Evolutionary conservation across 495 filamentous ascomycete species (phyloP).

Genomic region (Parachaetomium inaequale): DNA sequence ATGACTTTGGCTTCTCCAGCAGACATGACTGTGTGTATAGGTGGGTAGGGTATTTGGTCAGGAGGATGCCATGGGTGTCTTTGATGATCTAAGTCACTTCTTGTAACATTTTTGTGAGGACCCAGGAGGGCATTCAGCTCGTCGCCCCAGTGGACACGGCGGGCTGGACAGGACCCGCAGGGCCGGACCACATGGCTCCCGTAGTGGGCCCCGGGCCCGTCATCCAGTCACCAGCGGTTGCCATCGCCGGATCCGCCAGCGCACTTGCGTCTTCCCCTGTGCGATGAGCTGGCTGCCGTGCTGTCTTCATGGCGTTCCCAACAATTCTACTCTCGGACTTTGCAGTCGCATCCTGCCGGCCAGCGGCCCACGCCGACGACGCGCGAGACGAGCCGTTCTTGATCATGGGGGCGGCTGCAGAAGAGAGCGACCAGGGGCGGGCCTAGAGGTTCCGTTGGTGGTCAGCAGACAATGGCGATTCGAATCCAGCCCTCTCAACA

Average conservation of each 20-base stretch:
- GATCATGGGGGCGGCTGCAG: neutral
- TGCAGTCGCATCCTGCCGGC: neutral
- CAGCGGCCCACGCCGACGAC: neutral
- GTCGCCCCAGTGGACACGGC: conserved; percentile 12
- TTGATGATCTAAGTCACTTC: neutral
- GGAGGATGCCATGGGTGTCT: neutral
- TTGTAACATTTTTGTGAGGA: neutral
- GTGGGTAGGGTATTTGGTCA: neutral
- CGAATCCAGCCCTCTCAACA: no score
- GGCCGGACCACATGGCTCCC: neutral
- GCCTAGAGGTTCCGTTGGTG: no score
- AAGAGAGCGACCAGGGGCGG: no score
- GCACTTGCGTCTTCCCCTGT: conserved; percentile 2
- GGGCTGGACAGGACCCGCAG: neutral
- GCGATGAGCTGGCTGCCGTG: conserved; percentile 10
- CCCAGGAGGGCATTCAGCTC: neutral
- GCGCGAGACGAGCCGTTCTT: neutral
- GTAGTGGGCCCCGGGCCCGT: conserved; percentile 5
- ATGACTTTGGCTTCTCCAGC: conserved; percentile 23
- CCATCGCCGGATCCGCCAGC: conserved; percentile 8
- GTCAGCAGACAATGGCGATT: no score
- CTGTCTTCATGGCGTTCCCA: neutral
- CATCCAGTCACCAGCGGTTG: conserved; percentile 1
- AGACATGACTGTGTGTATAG: conserved; percentile 12
- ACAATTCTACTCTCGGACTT: neutral